Base-by-base conservation (phyloP, 768 basidiomycete species). In the Lentinula lateritia region DNA sequence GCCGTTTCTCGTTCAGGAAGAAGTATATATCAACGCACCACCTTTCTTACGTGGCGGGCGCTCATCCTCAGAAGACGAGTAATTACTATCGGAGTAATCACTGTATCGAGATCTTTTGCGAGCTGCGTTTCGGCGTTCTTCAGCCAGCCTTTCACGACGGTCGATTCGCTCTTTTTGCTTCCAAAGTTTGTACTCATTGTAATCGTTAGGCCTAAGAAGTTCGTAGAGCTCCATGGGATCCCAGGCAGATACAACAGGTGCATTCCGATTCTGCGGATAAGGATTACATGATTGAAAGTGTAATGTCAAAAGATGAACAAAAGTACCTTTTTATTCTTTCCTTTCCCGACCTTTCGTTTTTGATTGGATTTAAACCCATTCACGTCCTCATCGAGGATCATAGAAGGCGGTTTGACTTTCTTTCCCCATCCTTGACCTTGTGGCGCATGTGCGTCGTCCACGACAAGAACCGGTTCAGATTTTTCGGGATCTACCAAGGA, bases 361-460 rank as follows among this genome's bases (percentile, higher is more conserved):
- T 81, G 76, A 10, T 79, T 77, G 12, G 80, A 67, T 67, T 85
- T 89, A 73, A 89, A 95, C 0, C 92, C 92, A 61, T 94, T 94
- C 64, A 94, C 78, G 63, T 94, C 91, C 62, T 94, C 93, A 63
- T 94, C 92, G 9, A 95, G 82, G 20, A 93, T 79, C 91, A 95
- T 93, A 0, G 90, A 90, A 2, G 93, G 93, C 15, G 93, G 92
- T 67, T 93, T 93, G 69, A 93, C 87, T 70, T 93, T 93, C 74
- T 88, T 90, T 46, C 89, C 89, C 92, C 92, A 93, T 65, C 87
- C 86, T 64, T 86, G 83, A 53, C 73, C 68, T 65, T 78, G 71
- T 16, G 79, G 74, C 65, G 78, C 20, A 23, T 48, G 74, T n/a
- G 75, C 62, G 20, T 72, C 61, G 15, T 72, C 64, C 4, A 73